Evolutionary conservation across 306 rosid species (phyloP), one percentile per base, ranked within the genome.

Genomic region (Sphenostylis stenocarpa): DNA sequence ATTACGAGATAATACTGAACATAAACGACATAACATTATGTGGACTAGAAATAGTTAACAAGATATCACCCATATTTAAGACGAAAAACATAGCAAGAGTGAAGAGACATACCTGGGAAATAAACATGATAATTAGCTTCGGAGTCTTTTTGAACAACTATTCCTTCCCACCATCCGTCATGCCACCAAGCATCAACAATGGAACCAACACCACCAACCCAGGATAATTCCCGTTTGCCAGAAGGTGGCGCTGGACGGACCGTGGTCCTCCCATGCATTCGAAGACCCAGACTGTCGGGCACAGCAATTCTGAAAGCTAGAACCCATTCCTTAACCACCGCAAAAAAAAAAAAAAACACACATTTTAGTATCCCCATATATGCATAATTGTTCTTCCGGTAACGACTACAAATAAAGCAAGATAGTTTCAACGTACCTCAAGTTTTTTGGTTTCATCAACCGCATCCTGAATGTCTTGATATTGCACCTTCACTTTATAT

Each of bases 111-210:
- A 94, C 98, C 98, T 85, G 95, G 96, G 67, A 89, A 92, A 88
- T 86, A 89, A 57, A 94, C 88, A 19, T 70, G 85, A 26, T 81
- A 73, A 69, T 57, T 83, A 23, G 86, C 82, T 57, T 86, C 93
- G 3, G 77, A 69, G 57, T 85, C 91, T 72, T 77, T 92, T 47
- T 29, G 79, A 66, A 94, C 70, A 39, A 92, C 61, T 7, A 94
- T 80, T 80, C 98, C 98, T 84, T 94, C 98, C 98, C 98, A 94
- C 98, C 98, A 94, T 28, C 97, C 97, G 72, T 92, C 93, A 58
- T 92, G 87, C 95, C 91, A 53, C 98, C 97, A 92, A 17, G 80
- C 95, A 79, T 94, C 98, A 1, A 94, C 96, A 78, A 84, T 17
- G 57, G 88, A 66, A 72, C 97, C 97, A 26, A 83, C 85, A 36